Percentiles rank a stretch among this genome's conserved stretches.
phyloP scores from a whole-genome alignment of 2,329 filamentous ascomycete genomes.

The Bretziella fagacearum region DNA sequence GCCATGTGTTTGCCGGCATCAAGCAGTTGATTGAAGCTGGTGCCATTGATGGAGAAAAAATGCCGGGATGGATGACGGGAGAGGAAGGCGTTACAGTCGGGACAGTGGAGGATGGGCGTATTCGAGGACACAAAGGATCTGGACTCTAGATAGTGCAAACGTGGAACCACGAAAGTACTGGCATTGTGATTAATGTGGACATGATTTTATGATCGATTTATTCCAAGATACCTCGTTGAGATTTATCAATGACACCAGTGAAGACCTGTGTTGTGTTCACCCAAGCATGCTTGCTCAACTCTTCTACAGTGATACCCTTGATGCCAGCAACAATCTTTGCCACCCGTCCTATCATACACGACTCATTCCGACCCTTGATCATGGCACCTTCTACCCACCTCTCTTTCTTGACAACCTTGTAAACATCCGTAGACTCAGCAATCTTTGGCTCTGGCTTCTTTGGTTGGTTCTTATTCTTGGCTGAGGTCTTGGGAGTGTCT shows the following conservation, averaged over 20 bases:
- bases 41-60: constrained; percentile 54
- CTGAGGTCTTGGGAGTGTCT: constrained; percentile 4
- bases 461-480: constrained; percentile 21
- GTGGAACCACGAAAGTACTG: neutral
- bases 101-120: constrained; percentile 48
- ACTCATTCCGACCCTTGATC: constrained; percentile 92
- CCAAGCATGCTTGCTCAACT: constrained; percentile 77
- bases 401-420: constrained; percentile 86
- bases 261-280: constrained; percentile 68
- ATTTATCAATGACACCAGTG: constrained; percentile 35
- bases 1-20: constrained; percentile 67
- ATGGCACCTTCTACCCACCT: constrained; percentile 76
- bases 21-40: constrained; percentile 62
- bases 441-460: constrained; percentile 36
- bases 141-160: neutral
- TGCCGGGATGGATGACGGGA: constrained; percentile 85
- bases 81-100: constrained; percentile 67
- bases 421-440: constrained; percentile 54
- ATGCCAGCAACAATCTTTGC: constrained; percentile 78
- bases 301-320: constrained; percentile 61
- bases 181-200: neutral
- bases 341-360: constrained; percentile 69
- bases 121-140: constrained; percentile 32
- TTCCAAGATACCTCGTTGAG: constrained; percentile 17
- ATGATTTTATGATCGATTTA: neutral